Percentiles rank a stretch among this genome's conserved stretches.
phyloP scores from a whole-genome alignment of 805 yeast species.

The Yamadazyma akitaensis region DNA sequence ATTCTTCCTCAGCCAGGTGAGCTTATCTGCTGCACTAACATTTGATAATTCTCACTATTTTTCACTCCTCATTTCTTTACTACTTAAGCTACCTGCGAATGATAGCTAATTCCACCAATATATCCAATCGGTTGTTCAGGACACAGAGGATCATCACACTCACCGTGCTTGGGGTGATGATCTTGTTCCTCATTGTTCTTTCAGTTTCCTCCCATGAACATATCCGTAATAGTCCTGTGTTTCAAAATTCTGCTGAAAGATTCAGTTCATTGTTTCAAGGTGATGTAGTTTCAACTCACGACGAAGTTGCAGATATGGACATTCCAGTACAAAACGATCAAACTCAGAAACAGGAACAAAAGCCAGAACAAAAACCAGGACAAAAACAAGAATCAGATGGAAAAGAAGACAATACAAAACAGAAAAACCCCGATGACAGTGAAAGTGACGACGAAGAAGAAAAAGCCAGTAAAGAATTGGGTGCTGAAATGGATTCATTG shows the following conservation, averaged over 20 bases:
- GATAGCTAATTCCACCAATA: slow-evolving; percentile 23
- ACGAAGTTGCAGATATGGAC: neutral
- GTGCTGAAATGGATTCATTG: slow-evolving; percentile 1
- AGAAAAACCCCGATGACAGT: neutral
- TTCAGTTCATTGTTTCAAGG: slow-evolving; percentile 3
- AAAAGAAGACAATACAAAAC: too few species aligned
- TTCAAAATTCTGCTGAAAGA: slow-evolving; percentile 12
- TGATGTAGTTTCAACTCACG: neutral
- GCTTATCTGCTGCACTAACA: too few species aligned
- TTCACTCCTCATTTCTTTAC: neutral
- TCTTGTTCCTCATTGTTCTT: slow-evolving; percentile 24
- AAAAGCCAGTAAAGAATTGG: neutral
- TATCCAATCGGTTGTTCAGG: slow-evolving; percentile 29
- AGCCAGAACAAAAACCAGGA: neutral
- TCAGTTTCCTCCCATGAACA: slow-evolving; percentile 28
- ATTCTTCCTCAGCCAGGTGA: too few species aligned
- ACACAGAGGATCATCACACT: slow-evolving; percentile 28
- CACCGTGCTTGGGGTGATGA: slow-evolving; percentile 21
- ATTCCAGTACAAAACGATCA: slow-evolving; percentile 8
- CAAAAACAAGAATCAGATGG: too few species aligned
- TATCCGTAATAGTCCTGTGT: slow-evolving; percentile 14
- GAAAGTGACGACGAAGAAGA: slow-evolving; percentile 5
- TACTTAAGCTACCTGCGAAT: neutral
- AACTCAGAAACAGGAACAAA: slow-evolving; percentile 3
- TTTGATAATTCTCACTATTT: too few species aligned